Conservation (phyloP, 495 filamentous ascomycete species). For the Tuber microsphaerosporum region DNA sequence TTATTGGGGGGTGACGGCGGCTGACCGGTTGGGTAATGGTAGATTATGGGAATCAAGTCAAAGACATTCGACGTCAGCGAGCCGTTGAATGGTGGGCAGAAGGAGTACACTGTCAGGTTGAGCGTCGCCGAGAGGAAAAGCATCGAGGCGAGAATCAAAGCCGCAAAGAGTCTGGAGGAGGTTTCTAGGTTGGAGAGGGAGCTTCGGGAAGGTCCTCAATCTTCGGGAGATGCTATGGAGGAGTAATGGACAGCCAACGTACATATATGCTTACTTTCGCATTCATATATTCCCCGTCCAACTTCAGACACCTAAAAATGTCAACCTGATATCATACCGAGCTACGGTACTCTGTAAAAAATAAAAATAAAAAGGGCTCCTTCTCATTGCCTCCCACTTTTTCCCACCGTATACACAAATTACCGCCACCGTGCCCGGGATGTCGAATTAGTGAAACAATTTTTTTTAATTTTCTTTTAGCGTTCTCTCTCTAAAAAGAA, state of each 20-base stretch:
- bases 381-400: not conserved
- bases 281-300: not conserved
- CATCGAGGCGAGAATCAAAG: constrained; percentile 66
- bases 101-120: constrained; percentile 61
- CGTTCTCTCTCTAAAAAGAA: not conserved
- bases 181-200: constrained; percentile 76
- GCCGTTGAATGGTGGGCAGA: constrained; percentile 49
- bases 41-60: constrained; percentile 84
- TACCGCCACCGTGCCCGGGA: not conserved
- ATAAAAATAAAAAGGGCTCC: not conserved
- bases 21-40: not conserved
- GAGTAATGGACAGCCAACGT: constrained; percentile 9
- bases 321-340: not conserved
- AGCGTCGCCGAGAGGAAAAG: constrained; percentile 64
- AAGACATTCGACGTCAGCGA: constrained; percentile 65
- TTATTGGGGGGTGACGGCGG: constrained; percentile 4
- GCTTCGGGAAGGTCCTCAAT: constrained; percentile 77
- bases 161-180: constrained; percentile 79
- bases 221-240: constrained; percentile 54
- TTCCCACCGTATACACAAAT: not conserved
- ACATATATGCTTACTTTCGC: not conserved
- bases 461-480: not conserved
- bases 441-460: not conserved
- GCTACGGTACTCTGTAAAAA: not conserved
- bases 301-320: not conserved